These are phyloP conservation scores for Globisporangium paroecandrum DNA, from an alignment of 352 stramenopile species.

Conservation along the genomic window DNA sequence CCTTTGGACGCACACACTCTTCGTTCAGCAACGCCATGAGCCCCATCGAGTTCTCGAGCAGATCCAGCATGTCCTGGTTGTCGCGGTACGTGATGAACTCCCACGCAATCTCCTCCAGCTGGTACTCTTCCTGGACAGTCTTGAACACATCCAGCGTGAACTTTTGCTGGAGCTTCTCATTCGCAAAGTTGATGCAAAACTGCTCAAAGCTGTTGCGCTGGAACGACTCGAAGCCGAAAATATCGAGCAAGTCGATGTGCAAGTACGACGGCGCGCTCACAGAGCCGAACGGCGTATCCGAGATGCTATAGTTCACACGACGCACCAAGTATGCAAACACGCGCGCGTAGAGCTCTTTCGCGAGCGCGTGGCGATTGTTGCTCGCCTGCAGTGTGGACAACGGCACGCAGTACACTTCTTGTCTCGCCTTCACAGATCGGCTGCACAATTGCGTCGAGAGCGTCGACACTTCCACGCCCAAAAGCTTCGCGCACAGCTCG, in stretches of 20 bases:
- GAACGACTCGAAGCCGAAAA: constrained; percentile 97
- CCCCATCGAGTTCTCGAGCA: constrained; percentile 88
- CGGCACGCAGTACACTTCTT: constrained; percentile 82
- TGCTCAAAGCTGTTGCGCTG: constrained; percentile 93
- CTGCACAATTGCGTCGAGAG: constrained; percentile 74
- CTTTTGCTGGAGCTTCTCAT: constrained; percentile 94
- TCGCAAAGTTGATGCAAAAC: constrained; percentile 96
- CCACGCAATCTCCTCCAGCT: constrained; percentile 67
- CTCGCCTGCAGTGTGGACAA: constrained; percentile 66
- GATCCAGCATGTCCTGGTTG: constrained; percentile 89
- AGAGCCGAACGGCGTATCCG: constrained; percentile 31
- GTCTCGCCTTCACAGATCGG: constrained; percentile 73
- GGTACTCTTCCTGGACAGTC: constrained; percentile 84
- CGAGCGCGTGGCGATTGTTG: constrained; percentile 92
- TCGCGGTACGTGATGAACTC: constrained; percentile 84
- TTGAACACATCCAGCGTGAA: constrained; percentile 88
- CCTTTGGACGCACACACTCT: constrained; percentile 87
- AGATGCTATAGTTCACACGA: constrained; percentile 82
- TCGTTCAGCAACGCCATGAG: constrained; percentile 90
- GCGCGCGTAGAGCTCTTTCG: constrained; percentile 93
- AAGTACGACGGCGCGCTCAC: constrained; percentile 38
- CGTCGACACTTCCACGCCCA: constrained; percentile 63
- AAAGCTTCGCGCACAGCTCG: constrained; percentile 50
- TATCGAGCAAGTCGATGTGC: constrained; percentile 95
- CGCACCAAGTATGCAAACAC: constrained; percentile 95